phyloP scores from a whole-genome alignment of 441 rosid genomes.

The Populus hybrid region DNA sequence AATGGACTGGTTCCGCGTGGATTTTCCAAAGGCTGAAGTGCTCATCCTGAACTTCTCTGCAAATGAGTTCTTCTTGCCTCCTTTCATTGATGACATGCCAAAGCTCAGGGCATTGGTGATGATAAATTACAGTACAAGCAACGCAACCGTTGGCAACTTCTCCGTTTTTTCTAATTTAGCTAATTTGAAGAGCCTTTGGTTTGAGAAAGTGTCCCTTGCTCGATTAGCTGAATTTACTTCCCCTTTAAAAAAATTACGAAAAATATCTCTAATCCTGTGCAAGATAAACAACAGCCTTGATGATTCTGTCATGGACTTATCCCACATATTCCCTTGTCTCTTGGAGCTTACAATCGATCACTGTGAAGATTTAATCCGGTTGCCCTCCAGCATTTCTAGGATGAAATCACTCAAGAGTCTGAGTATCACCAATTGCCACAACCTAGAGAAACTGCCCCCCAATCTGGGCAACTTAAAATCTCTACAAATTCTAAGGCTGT shows the following conservation, averaged over 20 bases:
- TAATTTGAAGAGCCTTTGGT: slow-evolving; percentile 72
- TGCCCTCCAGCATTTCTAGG: slow-evolving; percentile 58
- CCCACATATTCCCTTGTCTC: slow-evolving; percentile 56
- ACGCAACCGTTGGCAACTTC: slow-evolving; percentile 52
- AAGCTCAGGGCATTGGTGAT: slow-evolving; percentile 67
- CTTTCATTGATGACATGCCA: slow-evolving; percentile 68
- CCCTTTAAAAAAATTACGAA: slow-evolving; percentile 47
- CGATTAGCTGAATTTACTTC: slow-evolving; percentile 37
- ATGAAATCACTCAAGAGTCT: slow-evolving; percentile 48
- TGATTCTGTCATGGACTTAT: slow-evolving; percentile 43
- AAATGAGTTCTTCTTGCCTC: slow-evolving; percentile 61
- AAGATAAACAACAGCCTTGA: slow-evolving; percentile 59
- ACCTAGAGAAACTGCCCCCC: slow-evolving; percentile 45
- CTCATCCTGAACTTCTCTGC: slow-evolving; percentile 69
- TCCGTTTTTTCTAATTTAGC: slow-evolving; percentile 46
- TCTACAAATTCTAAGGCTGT: slow-evolving; percentile 56
- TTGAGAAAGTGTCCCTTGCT: slow-evolving; percentile 65
- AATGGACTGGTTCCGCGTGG: slow-evolving; percentile 71
- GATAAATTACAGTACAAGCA: slow-evolving; percentile 53
- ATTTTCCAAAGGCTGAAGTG: slow-evolving; percentile 81
- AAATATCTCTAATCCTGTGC: slow-evolving; percentile 71
- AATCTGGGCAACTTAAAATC: slow-evolving; percentile 45
- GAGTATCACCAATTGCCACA: slow-evolving; percentile 84
- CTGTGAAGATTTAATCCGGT: slow-evolving; percentile 59
- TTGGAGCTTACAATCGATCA: slow-evolving; percentile 70